Percentiles rank a stretch among this genome's conserved stretches.
Evolutionary conservation across 2,329 filamentous ascomycete species (phyloP).

Genomic region (Scytalidium sp.): DNA sequence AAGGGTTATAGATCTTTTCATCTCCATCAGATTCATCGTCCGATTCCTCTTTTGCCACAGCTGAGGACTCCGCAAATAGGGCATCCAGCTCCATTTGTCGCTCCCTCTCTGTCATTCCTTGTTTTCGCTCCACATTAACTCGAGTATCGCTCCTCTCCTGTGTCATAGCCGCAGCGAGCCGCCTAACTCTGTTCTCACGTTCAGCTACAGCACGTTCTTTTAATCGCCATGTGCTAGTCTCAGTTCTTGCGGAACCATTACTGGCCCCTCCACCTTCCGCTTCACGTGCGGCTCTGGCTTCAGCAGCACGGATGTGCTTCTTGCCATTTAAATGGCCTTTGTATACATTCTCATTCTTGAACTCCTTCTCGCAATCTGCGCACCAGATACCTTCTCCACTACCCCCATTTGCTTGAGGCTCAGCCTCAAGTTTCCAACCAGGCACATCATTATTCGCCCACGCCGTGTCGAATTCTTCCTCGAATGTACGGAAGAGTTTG

Average conservation of each 20-base stretch:
- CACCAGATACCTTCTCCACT: conserved; percentile 76
- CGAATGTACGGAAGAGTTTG: conserved; percentile 71
- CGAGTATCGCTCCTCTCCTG: conserved; percentile 85
- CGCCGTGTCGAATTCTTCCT: conserved; percentile 76
- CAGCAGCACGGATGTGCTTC: conserved; percentile 85
- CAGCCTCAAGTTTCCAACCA: conserved; percentile 67
- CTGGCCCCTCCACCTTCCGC: conserved; percentile 31
- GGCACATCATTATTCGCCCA: conserved; percentile 80
- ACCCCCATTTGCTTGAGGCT: conserved; percentile 16
- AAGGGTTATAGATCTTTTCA: conserved; percentile 92
- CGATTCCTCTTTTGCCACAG: conserved; percentile 41
- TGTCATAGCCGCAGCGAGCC: conserved; percentile 77
- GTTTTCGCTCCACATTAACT: conserved; percentile 92
- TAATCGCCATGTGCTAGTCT: conserved; percentile 44
- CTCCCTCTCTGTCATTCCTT: conserved; percentile 96
- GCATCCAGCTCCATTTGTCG: conserved; percentile 91
- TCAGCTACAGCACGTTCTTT: conserved; percentile 91
- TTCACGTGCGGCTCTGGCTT: conserved; percentile 53
- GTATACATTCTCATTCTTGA: conserved; percentile 94
- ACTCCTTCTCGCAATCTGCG: conserved; percentile 87
- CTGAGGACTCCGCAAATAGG: conserved; percentile 61
- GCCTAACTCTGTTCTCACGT: conserved; percentile 79
- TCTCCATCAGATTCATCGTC: conserved; percentile 72
- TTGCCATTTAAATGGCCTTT: conserved; percentile 84
- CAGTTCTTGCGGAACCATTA: conserved; percentile 23